phyloP scores from a whole-genome alignment of 306 rosid genomes.

The Glycine soja region DNA sequence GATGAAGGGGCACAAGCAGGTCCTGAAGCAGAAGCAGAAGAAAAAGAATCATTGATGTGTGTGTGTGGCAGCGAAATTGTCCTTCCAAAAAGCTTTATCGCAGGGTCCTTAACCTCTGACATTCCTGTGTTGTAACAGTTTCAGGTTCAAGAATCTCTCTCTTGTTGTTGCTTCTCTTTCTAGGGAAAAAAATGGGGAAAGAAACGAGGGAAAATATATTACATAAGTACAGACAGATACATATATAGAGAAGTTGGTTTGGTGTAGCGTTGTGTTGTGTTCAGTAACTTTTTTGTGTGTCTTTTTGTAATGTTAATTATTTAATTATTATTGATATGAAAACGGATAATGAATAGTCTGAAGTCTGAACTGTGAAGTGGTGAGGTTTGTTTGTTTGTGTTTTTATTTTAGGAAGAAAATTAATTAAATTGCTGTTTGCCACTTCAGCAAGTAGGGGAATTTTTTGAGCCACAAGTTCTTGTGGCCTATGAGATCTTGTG shows the following conservation, averaged over 20 bases:
- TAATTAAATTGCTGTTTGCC: constrained; percentile 48
- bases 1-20: constrained; percentile 12
- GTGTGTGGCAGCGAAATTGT: constrained; percentile 65
- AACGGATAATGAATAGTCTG: constrained; percentile 42
- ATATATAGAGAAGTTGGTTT: constrained; percentile 14
- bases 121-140: constrained; percentile 48
- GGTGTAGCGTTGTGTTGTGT: constrained; percentile 12
- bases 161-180: constrained; percentile 31
- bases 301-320: neutral
- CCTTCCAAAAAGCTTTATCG: constrained; percentile 81
- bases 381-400: neutral
- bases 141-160: constrained; percentile 13
- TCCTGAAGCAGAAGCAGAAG: constrained; percentile 17
- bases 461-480: constrained; percentile 86
- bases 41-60: constrained; percentile 9
- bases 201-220: neutral
- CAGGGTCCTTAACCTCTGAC: constrained; percentile 66
- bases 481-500: constrained; percentile 80
- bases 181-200: constrained; percentile 10
- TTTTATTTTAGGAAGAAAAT: constrained; percentile 25
- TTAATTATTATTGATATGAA: constrained; percentile 2
- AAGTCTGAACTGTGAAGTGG: constrained; percentile 27
- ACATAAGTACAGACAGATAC: neutral
- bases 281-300: constrained; percentile 1
- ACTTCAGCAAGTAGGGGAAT: constrained; percentile 59